Percentiles rank a stretch among this genome's conserved stretches.
phyloP scores from a whole-genome alignment of 345 rosid genomes.

The Leavenworthia alabamica region DNA sequence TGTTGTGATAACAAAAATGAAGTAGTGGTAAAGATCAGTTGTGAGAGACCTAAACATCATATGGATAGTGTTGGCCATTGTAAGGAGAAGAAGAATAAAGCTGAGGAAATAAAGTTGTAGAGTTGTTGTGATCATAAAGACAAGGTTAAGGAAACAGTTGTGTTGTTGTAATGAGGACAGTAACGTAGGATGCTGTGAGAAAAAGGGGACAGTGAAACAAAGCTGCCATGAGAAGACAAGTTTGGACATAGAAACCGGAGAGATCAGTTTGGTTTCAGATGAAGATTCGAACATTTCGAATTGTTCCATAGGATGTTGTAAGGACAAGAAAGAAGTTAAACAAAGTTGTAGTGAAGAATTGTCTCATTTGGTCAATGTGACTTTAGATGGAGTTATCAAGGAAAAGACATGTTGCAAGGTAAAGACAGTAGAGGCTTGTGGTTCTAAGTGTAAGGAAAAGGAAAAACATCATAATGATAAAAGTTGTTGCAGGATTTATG shows the following conservation, averaged over 20 bases:
- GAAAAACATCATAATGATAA: too few species aligned
- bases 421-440: too few species aligned
- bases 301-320: not conserved
- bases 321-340: not conserved
- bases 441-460: too few species aligned
- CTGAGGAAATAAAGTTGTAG: conserved; percentile 13
- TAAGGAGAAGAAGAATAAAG: not conserved
- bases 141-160: conserved; percentile 6
- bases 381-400: not conserved
- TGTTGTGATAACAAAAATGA: conserved; percentile 20
- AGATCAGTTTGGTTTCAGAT: conserved; percentile 16
- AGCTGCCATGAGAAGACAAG: conserved; percentile 10
- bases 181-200: not conserved
- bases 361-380: too few species aligned
- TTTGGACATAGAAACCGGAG: conserved; percentile 11
- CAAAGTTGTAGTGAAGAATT: too few species aligned
- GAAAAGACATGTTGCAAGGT: too few species aligned
- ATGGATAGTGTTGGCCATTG: not conserved
- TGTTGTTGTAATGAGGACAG: not conserved
- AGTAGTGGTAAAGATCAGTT: conserved; percentile 13
- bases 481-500: too few species aligned
- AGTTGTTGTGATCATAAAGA: conserved; percentile 18
- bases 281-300: not conserved
- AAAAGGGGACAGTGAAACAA: not conserved
- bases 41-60: not conserved